These are phyloP conservation scores for Daldinia loculata DNA, from an alignment of 495 filamentous ascomycete species.

Conservation along the genomic window DNA sequence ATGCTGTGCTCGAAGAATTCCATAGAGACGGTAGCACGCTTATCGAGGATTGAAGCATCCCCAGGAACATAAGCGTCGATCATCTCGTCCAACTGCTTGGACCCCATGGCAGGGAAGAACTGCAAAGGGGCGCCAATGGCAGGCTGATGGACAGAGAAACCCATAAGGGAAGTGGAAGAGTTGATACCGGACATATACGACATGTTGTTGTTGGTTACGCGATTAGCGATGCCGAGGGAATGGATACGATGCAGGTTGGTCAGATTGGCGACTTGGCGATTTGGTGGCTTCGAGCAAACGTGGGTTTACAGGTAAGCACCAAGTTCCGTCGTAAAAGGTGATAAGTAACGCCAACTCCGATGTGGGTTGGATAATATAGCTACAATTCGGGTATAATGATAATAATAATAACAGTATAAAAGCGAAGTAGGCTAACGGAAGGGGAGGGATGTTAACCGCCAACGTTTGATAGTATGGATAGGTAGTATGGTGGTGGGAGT, in stretches of 20 bases:
- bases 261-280: slow-evolving; percentile 13
- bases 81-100: slow-evolving; percentile 61
- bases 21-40: slow-evolving; percentile 61
- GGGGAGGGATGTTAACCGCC: not conserved
- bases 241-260: slow-evolving; percentile 25
- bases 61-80: slow-evolving; percentile 61
- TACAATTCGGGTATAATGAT: slow-evolving; percentile 4
- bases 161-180: slow-evolving; percentile 52
- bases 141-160: slow-evolving; percentile 61
- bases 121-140: slow-evolving; percentile 59
- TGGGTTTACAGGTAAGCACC: slow-evolving; percentile 31
- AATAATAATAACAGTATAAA: not conserved
- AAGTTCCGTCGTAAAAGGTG: slow-evolving; percentile 12
- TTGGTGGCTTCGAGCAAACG: slow-evolving; percentile 1
- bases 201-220: slow-evolving; percentile 36
- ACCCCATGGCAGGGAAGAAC: slow-evolving; percentile 63
- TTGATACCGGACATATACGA: slow-evolving; percentile 51
- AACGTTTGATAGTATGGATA: not conserved
- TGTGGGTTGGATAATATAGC: slow-evolving; percentile 3
- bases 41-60: slow-evolving; percentile 58
- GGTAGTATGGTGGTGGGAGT: not conserved
- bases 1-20: slow-evolving; percentile 61
- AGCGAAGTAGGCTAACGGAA: not conserved
- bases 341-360: slow-evolving; percentile 24
- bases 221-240: slow-evolving; percentile 1